phyloP scores from a whole-genome alignment of 768 basidiomycete species.

The Rhizopogon rudus region DNA sequence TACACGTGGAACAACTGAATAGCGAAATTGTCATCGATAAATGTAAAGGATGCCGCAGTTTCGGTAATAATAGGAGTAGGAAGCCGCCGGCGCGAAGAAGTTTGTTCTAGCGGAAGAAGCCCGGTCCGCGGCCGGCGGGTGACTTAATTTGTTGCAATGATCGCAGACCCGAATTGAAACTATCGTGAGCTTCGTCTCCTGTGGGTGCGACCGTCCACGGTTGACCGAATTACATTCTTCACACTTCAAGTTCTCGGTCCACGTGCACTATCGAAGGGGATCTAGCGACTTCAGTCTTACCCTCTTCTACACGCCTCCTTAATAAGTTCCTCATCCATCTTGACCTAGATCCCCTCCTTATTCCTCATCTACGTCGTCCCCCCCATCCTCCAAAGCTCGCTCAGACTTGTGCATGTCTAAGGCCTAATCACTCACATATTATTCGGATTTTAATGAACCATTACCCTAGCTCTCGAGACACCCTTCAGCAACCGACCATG shows the following conservation, averaged over 20 bases:
- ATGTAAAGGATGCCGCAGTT: constrained; percentile 4
- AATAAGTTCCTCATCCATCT: too few relatives aligned
- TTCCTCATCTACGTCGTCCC: neutral
- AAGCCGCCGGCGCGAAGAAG: constrained; percentile 31
- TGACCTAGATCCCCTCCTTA: too few relatives aligned
- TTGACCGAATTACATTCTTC: neutral
- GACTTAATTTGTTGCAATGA: constrained; percentile 10
- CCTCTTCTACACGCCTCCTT: neutral
- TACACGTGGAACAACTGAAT: neutral
- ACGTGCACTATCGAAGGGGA: neutral
- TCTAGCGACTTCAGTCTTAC: too few relatives aligned
- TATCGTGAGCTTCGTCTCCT: too few relatives aligned
- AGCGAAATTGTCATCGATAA: neutral
- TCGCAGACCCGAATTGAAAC: constrained; percentile 6
- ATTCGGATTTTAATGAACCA: constrained; percentile 27
- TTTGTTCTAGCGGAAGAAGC: constrained; percentile 11
- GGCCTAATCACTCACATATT: neutral
- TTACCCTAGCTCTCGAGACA: constrained; percentile 21
- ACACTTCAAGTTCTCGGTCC: neutral
- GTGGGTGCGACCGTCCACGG: neutral
- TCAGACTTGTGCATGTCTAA: neutral
- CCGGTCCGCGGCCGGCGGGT: constrained; percentile 21
- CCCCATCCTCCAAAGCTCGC: neutral
- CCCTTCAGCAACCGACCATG: constrained; percentile 8
- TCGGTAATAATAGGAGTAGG: constrained; percentile 21